Conservation (phyloP, 306 rosid genomes). For the Pachyrhizus erosus region DNA sequence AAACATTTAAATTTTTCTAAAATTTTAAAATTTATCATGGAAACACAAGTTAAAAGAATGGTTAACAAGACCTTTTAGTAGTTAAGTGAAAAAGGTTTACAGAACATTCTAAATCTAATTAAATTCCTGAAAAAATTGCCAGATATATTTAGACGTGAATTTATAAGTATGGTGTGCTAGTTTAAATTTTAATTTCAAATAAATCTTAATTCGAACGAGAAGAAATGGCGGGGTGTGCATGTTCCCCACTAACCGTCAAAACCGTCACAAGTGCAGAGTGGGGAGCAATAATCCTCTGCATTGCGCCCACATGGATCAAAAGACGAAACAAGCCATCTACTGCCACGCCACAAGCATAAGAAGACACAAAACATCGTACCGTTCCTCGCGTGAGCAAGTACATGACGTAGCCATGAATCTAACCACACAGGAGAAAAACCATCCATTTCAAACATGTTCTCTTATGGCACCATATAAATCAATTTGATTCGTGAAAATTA, state of each 20-base stretch:
- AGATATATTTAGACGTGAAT: too few species aligned
- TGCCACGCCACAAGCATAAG: slow-evolving; percentile 29
- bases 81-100: too few species aligned
- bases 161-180: too few species aligned
- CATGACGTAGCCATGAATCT: neutral
- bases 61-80: too few species aligned
- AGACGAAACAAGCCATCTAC: neutral
- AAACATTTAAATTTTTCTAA: too few species aligned
- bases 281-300: slow-evolving; percentile 31
- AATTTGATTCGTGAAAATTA: neutral
- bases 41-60: too few species aligned
- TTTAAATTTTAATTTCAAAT: neutral
- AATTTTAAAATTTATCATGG: too few species aligned
- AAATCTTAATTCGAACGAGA: slow-evolving; percentile 15
- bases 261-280: slow-evolving; percentile 47
- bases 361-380: neutral
- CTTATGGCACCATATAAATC: neutral
- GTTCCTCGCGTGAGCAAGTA: neutral
- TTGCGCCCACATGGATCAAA: neutral
- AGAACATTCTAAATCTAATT: too few species aligned
- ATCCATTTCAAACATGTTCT: neutral
- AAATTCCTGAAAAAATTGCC: too few species aligned
- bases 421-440: neutral
- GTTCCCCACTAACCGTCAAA: slow-evolving; percentile 68
- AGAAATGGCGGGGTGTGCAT: slow-evolving; percentile 48